Evolutionary conservation across 2,329 filamentous ascomycete genomes (phyloP).

Genomic region (Dothideomycetidae sp.): DNA sequence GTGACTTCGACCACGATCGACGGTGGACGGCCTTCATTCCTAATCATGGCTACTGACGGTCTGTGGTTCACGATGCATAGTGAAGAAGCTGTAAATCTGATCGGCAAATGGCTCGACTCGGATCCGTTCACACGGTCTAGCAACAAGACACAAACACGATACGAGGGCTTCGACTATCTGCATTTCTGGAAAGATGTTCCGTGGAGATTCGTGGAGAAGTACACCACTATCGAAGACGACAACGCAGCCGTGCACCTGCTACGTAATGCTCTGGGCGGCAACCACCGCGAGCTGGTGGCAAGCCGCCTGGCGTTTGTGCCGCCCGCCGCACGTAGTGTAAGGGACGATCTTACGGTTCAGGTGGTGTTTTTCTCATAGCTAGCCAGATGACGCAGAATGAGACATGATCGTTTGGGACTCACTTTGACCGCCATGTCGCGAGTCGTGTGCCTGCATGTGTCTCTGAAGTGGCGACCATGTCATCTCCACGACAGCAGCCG

Average conservation of each 20-base stretch:
- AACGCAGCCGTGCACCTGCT: constrained; percentile 39
- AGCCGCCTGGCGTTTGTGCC: constrained; percentile 25
- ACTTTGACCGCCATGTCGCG: too few species aligned
- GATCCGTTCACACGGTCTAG: constrained; percentile 14
- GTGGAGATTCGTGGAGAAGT: constrained; percentile 29
- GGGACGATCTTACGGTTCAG: constrained; percentile 40
- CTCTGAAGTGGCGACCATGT: too few species aligned
- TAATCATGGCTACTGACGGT: constrained; percentile 54
- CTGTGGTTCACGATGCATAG: constrained; percentile 35
- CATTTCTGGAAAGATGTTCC: constrained; percentile 24
- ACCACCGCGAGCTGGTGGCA: constrained; percentile 26
- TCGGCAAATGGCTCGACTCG: constrained; percentile 43
- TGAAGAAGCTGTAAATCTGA: constrained; percentile 17
- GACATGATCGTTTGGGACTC: too few species aligned
- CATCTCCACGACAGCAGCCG: too few species aligned
- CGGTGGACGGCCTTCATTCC: constrained; percentile 32
- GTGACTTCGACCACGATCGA: constrained; percentile 43
- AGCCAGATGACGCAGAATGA: too few species aligned
- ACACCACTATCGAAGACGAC: constrained; percentile 37
- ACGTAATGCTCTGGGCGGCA: constrained; percentile 40
- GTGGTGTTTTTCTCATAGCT: constrained; percentile 46
- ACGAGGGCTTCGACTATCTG: constrained; percentile 24
- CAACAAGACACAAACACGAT: constrained; percentile 10
- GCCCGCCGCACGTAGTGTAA: constrained; percentile 24
- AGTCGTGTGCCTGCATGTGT: too few species aligned